Base-by-base conservation (phyloP, 305 asterid genomes). In the Fraxinus sp. region DNA sequence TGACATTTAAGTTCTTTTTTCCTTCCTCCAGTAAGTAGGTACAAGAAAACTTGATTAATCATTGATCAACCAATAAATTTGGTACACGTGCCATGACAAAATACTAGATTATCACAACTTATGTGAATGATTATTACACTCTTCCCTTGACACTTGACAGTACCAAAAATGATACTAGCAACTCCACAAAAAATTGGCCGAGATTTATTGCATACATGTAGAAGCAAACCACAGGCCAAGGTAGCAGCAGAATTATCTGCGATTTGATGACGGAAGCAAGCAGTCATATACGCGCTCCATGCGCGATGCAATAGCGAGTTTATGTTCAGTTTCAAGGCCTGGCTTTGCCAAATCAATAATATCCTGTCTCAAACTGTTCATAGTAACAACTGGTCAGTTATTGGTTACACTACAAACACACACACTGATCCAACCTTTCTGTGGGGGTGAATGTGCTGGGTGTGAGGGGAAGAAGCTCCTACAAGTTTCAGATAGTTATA, bases 271-370 rank as follows among this genome's bases (percentile, higher is more conserved):
- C 1, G 98, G 99, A 80, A 93, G 97, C 90, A 96, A 89, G 87
- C 99, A 96, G 80, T 94, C 97, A 20, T 96, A 96, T 73, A 92
- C 91, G 24, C 94, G 89, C 84, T 84, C 95, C 95, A 96, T 84
- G 74, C 97, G 95, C 20, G 93, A 91, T 16, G 87, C 85, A 68
- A 92, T 91, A 52, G 84, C 79, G 70, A 94, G 91, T 89, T 94
- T 96, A 14, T 88, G 81, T 30, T 84, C 90, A 33, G 91, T 82
- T 82, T 83, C 86, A 37, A 94, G 68, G 78, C 89, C 90, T 72
- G 98, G 98, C 86, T 93, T 96, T 4, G 97, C 98, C 90, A 96
- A 84, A 89, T 93, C 97, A 71, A 88, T 70, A 9, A 96, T 92
- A 86, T 96, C 98, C 88, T 87, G 93, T 80, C 98, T 89, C 91